A percentile compares a stretch with the other conserved stretches of the same genome.
Conservation (phyloP, 139 green algal genomes). For the Chlamydomonas schloesseri region DNA sequence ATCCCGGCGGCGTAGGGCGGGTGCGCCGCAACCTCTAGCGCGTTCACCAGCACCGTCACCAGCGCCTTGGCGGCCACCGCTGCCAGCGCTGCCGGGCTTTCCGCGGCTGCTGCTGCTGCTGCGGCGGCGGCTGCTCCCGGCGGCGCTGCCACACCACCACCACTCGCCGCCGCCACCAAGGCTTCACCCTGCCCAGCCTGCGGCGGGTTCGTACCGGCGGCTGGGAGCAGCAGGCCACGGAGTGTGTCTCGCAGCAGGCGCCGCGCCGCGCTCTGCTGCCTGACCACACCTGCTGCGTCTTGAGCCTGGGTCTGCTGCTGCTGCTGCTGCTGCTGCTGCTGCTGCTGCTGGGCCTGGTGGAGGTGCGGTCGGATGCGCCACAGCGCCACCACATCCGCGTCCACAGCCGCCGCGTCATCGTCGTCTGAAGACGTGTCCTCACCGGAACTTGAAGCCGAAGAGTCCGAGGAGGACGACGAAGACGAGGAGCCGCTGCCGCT, state of each 20-base stretch:
- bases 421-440: neutral
- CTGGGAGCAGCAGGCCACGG: too few species aligned
- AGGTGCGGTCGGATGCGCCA: too few species aligned
- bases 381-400: too few species aligned
- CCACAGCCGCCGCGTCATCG: neutral
- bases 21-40: conserved; percentile 27
- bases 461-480: neutral
- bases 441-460: neutral
- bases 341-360: neutral
- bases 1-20: conserved; percentile 16
- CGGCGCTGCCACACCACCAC: too few species aligned
- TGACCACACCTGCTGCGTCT: too few species aligned
- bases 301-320: neutral
- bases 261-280: too few species aligned
- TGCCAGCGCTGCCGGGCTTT: neutral
- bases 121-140: neutral
- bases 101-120: neutral
- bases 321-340: neutral
- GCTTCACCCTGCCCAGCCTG: neutral
- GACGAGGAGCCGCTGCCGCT: neutral
- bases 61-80: neutral
- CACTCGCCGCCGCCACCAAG: neutral
- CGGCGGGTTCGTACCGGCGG: too few species aligned
- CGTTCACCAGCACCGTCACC: conserved; percentile 12
- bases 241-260: neutral